These are phyloP conservation scores for Lentinula detonsa DNA, from an alignment of 768 basidiomycete species.

Conservation along the genomic window DNA sequence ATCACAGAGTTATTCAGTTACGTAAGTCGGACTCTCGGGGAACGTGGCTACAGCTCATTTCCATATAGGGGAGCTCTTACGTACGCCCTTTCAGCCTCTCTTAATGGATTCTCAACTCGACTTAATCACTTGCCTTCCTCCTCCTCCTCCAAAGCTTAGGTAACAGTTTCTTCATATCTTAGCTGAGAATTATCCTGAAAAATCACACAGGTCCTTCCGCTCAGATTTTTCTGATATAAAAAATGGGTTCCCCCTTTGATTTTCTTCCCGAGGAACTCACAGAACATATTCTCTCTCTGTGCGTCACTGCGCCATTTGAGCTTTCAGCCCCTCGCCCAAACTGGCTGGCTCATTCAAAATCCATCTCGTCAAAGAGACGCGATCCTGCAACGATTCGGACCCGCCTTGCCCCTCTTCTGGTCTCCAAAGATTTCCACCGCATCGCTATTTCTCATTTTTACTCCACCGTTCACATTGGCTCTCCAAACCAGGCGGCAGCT, in stretches of 20 bases:
- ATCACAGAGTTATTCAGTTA: not conserved
- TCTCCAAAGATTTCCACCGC: conserved; percentile 45
- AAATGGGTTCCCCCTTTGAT: conserved; percentile 11
- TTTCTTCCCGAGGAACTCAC: conserved; percentile 30
- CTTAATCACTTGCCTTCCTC: not conserved
- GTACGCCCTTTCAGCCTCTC: not conserved
- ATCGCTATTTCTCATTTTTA: conserved; percentile 56
- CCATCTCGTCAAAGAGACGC: conserved; percentile 1
- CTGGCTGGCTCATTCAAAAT: conserved; percentile 16
- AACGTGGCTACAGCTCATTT: not conserved
- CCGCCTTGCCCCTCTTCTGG: conserved; percentile 39
- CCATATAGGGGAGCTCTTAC: not conserved
- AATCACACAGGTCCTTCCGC: not conserved
- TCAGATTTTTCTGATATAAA: not conserved
- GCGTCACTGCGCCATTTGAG: conserved; percentile 17
- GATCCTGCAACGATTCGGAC: conserved; percentile 7
- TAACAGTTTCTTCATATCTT: not conserved
- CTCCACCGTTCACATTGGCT: conserved; percentile 39
- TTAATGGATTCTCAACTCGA: not conserved
- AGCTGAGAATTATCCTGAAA: not conserved
- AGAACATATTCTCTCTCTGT: conserved; percentile 35
- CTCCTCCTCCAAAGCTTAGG: not conserved
- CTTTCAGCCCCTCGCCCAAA: conserved; percentile 15
- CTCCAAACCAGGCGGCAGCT: conserved; percentile 28
- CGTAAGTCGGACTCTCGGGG: not conserved